Evolutionary conservation across 495 filamentous ascomycete species (phyloP), one percentile per base, ranked within the genome.

Genomic region (Penicillium steckii): DNA sequence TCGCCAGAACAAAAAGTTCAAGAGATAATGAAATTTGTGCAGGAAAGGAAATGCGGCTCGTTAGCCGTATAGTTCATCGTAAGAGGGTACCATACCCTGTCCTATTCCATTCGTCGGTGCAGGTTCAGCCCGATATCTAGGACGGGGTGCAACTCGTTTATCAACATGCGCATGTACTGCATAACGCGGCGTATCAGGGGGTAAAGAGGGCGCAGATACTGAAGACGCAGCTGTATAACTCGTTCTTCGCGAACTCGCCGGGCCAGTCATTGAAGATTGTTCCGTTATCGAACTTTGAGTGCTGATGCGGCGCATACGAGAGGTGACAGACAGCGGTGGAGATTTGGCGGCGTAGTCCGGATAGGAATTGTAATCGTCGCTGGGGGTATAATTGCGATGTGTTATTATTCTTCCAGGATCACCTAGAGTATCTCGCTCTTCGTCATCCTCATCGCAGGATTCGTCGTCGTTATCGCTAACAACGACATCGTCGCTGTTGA

Each of bases 31-130:
- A 10, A 29, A 12, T 29, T 29, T 29, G 27, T 29, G 27, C 27
- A 43, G 38, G 49, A 52, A 52, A 24, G 24, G n/a, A 18, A 55
- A 32, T 44, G 24, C 41, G 49, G 15, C 15, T 44, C 10, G 27
- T 61, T 60, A 77, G 13, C 73, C 73, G 52, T 72, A 77, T 8
- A 77, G 62, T 25, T 77, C 73, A 55, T 77, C 73, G 27, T 77
- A 69, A 15, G 73, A 77, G 6, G 72, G 73, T 1, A 75, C 73
- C 58, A 77, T 49, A 44, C 71, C 63, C 44, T 68, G 69, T 22
- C 30, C 45, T 25, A 41, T 13, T 8, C 38, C 33, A 7, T 54
- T 40, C 21, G 35, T 25, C 15, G 60, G 44, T 17, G 56, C 62
- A 23, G 56, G 51, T 15, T 65, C 64, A 21, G 21, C n/a, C 47